Conservation (phyloP, 1,284 basidiomycete genomes). For the Cystobasidiaceae sp. region DNA sequence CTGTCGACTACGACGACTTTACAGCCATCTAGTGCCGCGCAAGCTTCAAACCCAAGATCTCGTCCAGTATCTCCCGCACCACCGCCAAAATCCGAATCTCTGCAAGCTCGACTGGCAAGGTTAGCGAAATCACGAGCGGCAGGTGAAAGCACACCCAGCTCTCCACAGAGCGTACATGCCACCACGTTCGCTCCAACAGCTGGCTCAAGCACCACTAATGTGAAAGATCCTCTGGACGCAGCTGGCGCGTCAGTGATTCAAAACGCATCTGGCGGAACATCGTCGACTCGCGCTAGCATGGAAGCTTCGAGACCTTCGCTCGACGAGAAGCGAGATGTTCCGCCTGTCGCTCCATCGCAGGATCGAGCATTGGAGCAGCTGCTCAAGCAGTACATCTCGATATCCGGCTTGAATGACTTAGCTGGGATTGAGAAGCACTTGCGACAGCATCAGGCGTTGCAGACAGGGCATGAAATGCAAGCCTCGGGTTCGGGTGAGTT, state of each 20-base stretch:
- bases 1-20: too few relatives aligned
- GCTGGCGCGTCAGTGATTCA: too few relatives aligned
- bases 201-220: too few relatives aligned
- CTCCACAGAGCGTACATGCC: not conserved
- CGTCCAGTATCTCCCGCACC: slow-evolving; percentile 9
- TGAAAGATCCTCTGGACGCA: too few relatives aligned
- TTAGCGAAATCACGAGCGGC: slow-evolving; percentile 7
- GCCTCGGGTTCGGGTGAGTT: too few relatives aligned
- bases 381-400: not conserved
- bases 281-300: too few relatives aligned
- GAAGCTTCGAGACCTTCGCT: too few relatives aligned
- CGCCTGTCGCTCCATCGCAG: too few relatives aligned
- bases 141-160: too few relatives aligned
- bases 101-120: slow-evolving; percentile 25
- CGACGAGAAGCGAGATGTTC: too few relatives aligned
- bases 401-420: not conserved
- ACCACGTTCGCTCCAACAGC: not conserved
- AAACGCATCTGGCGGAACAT: too few relatives aligned
- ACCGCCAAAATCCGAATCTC: slow-evolving; percentile 18
- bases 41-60: not conserved
- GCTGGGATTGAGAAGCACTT: not conserved
- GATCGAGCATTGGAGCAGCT: not conserved
- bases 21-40: not conserved
- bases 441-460: not conserved
- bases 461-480: too few relatives aligned